Conservation (phyloP, 2,329 filamentous ascomycete species). For the Metarhizium robertsii region DNA sequence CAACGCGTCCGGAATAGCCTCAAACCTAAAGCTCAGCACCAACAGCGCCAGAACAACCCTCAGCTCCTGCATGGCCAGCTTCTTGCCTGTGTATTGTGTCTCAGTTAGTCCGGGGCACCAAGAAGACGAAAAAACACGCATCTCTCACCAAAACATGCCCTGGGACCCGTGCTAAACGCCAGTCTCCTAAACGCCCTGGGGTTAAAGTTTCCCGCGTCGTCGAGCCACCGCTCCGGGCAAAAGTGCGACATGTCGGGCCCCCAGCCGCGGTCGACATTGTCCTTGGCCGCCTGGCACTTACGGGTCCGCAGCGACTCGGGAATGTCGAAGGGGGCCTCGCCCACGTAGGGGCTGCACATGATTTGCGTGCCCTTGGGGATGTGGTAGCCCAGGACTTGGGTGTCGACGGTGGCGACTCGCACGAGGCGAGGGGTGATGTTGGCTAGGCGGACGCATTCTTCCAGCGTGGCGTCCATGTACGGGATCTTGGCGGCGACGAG, state of each 20-base stretch:
- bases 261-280: constrained; percentile 1
- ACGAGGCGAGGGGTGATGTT: background rate
- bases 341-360: background rate
- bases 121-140: background rate
- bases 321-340: constrained; percentile 5
- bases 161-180: constrained; percentile 1
- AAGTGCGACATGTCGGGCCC: constrained; percentile 5
- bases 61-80: constrained; percentile 2
- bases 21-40: constrained; percentile 1
- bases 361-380: constrained; percentile 2
- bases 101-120: background rate
- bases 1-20: background rate
- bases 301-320: constrained; percentile 7
- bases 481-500: background rate
- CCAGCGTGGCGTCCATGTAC: constrained; percentile 1
- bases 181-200: background rate
- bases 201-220: background rate
- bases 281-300: background rate
- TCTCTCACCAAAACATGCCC: background rate
- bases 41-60: background rate
- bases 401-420: background rate
- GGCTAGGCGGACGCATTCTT: constrained; percentile 1
- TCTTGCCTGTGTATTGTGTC: background rate
- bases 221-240: constrained; percentile 8
- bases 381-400: background rate